Percentiles rank a stretch among this genome's conserved stretches.
phyloP scores from a whole-genome alignment of 176 grass and related monocot species.

The Aegilops tauschii region DNA sequence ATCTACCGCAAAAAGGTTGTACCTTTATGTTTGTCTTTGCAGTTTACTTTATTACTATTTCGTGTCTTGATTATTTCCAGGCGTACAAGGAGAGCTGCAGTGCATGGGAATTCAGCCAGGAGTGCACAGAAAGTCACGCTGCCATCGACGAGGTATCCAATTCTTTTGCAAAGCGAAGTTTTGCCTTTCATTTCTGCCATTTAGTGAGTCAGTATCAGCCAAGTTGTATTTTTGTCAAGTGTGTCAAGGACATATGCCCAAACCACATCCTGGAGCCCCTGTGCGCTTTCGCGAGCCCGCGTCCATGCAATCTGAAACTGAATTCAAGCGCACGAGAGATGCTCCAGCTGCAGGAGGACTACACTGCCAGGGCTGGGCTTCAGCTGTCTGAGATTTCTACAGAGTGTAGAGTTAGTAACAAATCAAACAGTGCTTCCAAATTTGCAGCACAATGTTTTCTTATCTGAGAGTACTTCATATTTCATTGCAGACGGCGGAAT shows the following conservation, averaged over 20 bases:
- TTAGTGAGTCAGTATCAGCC: not conserved
- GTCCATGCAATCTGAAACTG: not conserved
- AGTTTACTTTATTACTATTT: not conserved
- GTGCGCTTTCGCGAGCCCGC: slow-evolving; percentile 36
- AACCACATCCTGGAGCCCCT: slow-evolving; percentile 45
- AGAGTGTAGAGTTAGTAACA: slow-evolving; percentile 36
- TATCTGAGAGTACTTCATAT: not conserved
- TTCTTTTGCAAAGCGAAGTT: slow-evolving; percentile 33
- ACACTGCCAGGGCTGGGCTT: not conserved
- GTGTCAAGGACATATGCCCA: slow-evolving; percentile 20
- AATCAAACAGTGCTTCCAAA: not conserved
- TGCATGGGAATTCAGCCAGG: not conserved
- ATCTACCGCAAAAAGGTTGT: not conserved
- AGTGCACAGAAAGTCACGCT: slow-evolving; percentile 23
- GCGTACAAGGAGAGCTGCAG: slow-evolving; percentile 27
- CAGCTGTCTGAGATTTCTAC: slow-evolving; percentile 35
- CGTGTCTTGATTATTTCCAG: not conserved
- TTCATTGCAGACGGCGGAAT: slow-evolving; percentile 38
- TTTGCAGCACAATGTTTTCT: not conserved
- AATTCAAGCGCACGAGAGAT: slow-evolving; percentile 12
- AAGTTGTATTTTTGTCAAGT: slow-evolving; percentile 11
- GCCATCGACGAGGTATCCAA: slow-evolving; percentile 39
- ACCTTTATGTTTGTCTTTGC: not conserved
- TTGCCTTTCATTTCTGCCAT: slow-evolving; percentile 30
- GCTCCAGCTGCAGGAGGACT: slow-evolving; percentile 24